Evolutionary conservation across 345 rosid genomes (phyloP).

Genomic region (Pistacia integerrima): DNA sequence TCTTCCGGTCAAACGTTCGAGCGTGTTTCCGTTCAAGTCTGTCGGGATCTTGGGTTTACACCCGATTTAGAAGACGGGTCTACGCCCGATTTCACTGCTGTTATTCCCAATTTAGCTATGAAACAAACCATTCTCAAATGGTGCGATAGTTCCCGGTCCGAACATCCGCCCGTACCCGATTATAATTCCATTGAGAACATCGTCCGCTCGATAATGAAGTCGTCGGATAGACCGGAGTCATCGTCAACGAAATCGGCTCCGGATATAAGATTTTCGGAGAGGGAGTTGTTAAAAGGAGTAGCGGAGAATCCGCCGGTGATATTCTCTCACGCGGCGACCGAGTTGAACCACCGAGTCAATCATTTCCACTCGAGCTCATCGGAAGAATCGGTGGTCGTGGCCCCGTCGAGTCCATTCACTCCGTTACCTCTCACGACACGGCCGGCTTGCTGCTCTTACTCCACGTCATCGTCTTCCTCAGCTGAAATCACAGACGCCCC

Average conservation of each 20-base stretch:
- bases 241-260: constrained; percentile 21
- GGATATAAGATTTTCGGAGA: constrained; percentile 61
- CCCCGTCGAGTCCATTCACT: constrained; percentile 50
- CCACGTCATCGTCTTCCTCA: constrained; percentile 58
- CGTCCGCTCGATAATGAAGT: constrained; percentile 42
- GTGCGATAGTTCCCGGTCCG: constrained; percentile 46
- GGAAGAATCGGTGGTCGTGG: constrained; percentile 56
- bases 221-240: constrained; percentile 8
- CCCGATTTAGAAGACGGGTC: constrained; percentile 56
- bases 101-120: constrained; percentile 70
- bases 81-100: constrained; percentile 56
- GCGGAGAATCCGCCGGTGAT: constrained; percentile 47
- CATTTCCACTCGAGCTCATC: constrained; percentile 54
- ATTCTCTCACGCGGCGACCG: constrained; percentile 58
- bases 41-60: constrained; percentile 45
- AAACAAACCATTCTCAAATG: constrained; percentile 63
- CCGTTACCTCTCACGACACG: constrained; percentile 74
- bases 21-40: constrained; percentile 63
- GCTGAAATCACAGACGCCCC: constrained; percentile 37
- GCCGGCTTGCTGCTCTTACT: constrained; percentile 68
- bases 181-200: constrained; percentile 49
- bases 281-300: constrained; percentile 61
- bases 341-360: constrained; percentile 38
- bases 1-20: constrained; percentile 91
- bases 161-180: constrained; percentile 48